Percentiles rank a stretch among this genome's conserved stretches.
These are phyloP conservation scores for Rhinocladiella mackenziei DNA, from an alignment of 2,329 filamentous ascomycete species.

Conservation along the genomic window DNA sequence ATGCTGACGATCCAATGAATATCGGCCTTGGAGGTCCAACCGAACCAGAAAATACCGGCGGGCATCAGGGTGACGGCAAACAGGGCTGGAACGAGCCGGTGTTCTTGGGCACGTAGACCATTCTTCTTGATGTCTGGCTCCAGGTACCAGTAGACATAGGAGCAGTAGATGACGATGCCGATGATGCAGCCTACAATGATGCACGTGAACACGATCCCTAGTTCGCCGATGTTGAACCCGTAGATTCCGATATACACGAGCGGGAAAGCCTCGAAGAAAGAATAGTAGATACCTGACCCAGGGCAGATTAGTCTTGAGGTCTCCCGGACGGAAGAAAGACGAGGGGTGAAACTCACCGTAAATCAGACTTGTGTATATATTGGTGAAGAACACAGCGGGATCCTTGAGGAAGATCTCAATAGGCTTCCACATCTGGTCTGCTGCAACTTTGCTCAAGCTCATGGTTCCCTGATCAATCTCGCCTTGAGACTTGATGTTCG, in stretches of 20 bases:
- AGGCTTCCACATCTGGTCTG: conserved; percentile 58
- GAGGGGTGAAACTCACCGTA: conserved; percentile 36
- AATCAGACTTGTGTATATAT: conserved; percentile 58
- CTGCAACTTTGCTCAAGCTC: conserved; percentile 43
- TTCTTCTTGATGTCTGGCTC: conserved; percentile 47
- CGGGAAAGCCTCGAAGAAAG: conserved; percentile 64
- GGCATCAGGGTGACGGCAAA: conserved; percentile 49
- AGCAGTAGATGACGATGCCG: conserved; percentile 48
- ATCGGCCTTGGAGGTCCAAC: conserved; percentile 30
- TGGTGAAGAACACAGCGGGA: conserved; percentile 59
- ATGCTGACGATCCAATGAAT: conserved; percentile 37
- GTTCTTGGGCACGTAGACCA: conserved; percentile 52
- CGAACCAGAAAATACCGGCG: conserved; percentile 57
- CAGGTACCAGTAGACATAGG: conserved; percentile 52
- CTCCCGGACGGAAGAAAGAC: too few species aligned
- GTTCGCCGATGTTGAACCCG: conserved; percentile 55
- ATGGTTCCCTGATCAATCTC: conserved; percentile 61
- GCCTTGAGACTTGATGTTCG: conserved; percentile 55
- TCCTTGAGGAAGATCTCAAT: conserved; percentile 58
- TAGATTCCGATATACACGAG: conserved; percentile 60
- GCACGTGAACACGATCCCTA: conserved; percentile 59
- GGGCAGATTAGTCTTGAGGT: too few species aligned
- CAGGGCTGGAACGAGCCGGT: conserved; percentile 52
- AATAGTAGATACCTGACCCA: conserved; percentile 40
- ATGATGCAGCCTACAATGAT: conserved; percentile 56